phyloP scores from a whole-genome alignment of 2,329 filamentous ascomycete species.

The Cladosporium sp. region DNA sequence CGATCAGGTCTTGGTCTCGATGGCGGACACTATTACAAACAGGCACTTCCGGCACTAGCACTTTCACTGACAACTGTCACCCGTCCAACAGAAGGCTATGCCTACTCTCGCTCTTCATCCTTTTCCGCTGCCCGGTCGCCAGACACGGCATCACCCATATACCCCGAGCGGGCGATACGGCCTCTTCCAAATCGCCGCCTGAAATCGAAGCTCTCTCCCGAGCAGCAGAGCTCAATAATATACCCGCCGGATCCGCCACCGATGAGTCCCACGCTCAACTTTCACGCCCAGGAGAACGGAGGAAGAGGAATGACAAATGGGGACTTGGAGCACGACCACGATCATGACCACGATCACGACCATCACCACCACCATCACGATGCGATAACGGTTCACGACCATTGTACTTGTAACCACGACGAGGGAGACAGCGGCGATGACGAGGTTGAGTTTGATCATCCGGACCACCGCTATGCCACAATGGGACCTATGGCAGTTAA shows the following conservation, averaged over 20 bases:
- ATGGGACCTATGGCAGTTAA: constrained; percentile 36
- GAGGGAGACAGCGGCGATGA: constrained; percentile 65
- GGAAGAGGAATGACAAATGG: constrained; percentile 29
- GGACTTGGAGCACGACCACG: constrained; percentile 24
- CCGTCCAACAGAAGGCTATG: constrained; percentile 22
- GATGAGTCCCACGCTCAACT: constrained; percentile 50
- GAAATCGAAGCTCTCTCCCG: constrained; percentile 81
- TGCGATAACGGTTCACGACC: constrained; percentile 33
- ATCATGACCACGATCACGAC: constrained; percentile 39
- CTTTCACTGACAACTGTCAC: constrained; percentile 19
- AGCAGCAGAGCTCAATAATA: constrained; percentile 77
- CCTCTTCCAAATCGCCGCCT: constrained; percentile 87
- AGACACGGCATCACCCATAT: constrained; percentile 77
- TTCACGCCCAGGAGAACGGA: constrained; percentile 27
- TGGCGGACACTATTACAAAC: background rate
- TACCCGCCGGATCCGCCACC: constrained; percentile 76
- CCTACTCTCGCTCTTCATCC: constrained; percentile 30
- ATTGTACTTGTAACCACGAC: constrained; percentile 50
- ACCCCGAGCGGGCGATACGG: constrained; percentile 87
- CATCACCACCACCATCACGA: constrained; percentile 56
- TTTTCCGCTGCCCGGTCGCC: constrained; percentile 33
- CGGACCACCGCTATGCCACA: constrained; percentile 41
- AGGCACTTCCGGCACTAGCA: background rate
- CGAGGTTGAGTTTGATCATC: constrained; percentile 45
- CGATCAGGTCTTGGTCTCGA: background rate